A percentile compares a stretch with the other conserved stretches of the same genome.
These are phyloP conservation scores for Capsicum pubescens DNA, from an alignment of 257 asterid species.

Conservation along the genomic window DNA sequence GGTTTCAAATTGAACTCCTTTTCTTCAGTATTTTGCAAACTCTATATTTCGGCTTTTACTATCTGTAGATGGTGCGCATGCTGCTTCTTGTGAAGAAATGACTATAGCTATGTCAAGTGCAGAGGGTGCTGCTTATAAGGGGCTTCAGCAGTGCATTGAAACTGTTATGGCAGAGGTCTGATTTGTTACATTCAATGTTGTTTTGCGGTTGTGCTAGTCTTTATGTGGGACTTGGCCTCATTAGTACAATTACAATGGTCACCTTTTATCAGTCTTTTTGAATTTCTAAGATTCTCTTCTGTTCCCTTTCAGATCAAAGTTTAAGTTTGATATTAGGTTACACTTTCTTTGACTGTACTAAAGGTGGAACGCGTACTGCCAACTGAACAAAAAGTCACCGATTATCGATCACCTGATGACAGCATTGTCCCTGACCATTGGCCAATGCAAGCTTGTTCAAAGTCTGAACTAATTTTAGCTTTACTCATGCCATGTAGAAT, in stretches of 20 bases:
- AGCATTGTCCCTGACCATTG: slow-evolving; percentile 94
- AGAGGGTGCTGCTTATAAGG: slow-evolving; percentile 97
- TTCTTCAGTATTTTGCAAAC: slow-evolving; percentile 86
- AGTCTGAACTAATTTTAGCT: slow-evolving; percentile 47
- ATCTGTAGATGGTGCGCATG: slow-evolving; percentile 99
- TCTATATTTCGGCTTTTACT: slow-evolving; percentile 90
- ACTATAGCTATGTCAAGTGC: slow-evolving; percentile 95
- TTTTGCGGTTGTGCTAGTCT: background rate
- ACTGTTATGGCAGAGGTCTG: slow-evolving; percentile 98
- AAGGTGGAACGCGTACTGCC: slow-evolving; percentile 92
- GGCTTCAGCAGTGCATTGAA: slow-evolving; percentile 97
- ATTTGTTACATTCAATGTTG: slow-evolving; percentile 24
- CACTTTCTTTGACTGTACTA: slow-evolving; percentile 36
- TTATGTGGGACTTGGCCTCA: slow-evolving; percentile 21
- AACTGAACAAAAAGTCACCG: slow-evolving; percentile 93
- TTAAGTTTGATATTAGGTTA: slow-evolving; percentile 1
- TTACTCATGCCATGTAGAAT: slow-evolving; percentile 7
- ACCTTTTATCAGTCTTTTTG: background rate
- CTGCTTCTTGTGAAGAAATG: slow-evolving; percentile 98
- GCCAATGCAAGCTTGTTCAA: slow-evolving; percentile 92
- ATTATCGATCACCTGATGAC: slow-evolving; percentile 92
- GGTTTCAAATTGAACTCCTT: slow-evolving; percentile 1
- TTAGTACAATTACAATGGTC: slow-evolving; percentile 20
- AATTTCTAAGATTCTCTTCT: background rate
- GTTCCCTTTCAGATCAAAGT: slow-evolving; percentile 7